These are phyloP conservation scores for Sequoia sempervirens DNA, from an alignment of 75 land plant species.

Conservation along the genomic window DNA sequence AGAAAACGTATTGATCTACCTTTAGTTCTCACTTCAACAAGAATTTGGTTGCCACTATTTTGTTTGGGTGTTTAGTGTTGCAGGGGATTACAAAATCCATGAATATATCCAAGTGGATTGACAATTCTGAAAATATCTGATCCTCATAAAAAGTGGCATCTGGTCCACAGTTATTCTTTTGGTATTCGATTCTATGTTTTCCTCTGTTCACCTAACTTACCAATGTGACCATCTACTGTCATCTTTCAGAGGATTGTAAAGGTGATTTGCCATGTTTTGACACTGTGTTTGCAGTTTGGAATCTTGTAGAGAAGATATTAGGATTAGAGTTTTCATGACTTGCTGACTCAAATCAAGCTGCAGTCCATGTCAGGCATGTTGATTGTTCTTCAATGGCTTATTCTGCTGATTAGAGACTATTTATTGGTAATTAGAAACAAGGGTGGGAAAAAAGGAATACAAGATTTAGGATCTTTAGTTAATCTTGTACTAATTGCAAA, in stretches of 20 bases:
- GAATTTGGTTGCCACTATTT: too few relatives aligned
- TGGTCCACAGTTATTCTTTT: too few relatives aligned
- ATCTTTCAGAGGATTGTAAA: not conserved
- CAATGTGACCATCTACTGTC: not conserved
- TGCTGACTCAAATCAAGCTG: not conserved
- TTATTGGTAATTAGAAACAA: not conserved
- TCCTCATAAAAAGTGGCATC: too few relatives aligned
- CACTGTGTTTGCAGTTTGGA: not conserved
- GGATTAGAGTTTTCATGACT: not conserved
- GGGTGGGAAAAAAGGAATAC: not conserved
- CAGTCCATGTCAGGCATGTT: not conserved
- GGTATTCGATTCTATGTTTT: too few relatives aligned
- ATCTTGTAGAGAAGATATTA: not conserved
- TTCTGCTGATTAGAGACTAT: not conserved
- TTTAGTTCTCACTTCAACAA: too few relatives aligned
- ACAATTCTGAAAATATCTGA: too few relatives aligned
- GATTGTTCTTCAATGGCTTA: not conserved
- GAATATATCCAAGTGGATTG: too few relatives aligned
- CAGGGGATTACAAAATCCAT: too few relatives aligned
- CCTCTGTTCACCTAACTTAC: too few relatives aligned
- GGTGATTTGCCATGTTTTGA: not conserved
- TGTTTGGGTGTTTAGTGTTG: too few relatives aligned
- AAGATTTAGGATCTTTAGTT: not conserved
- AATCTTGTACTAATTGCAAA: not conserved
- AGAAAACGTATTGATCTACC: not conserved